phyloP scores from a whole-genome alignment of 331 rosid species.

The Cydonia oblonga region DNA sequence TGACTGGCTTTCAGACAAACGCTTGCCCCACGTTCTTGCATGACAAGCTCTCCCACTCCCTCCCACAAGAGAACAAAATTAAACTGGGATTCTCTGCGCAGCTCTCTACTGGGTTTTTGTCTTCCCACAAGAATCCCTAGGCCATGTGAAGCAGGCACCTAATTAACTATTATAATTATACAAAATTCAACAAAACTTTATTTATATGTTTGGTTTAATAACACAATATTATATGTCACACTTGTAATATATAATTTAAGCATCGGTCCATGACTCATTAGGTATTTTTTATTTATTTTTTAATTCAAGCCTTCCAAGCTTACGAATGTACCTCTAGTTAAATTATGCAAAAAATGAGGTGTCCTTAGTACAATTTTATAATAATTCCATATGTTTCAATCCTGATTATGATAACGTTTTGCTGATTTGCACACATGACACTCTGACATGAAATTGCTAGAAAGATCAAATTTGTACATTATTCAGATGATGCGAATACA shows the following conservation, averaged over 20 bases:
- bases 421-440: constrained; percentile 29
- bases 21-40: constrained; percentile 60
- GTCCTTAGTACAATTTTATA: not conserved
- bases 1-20: constrained; percentile 31
- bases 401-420: constrained; percentile 18
- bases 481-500: too few species aligned
- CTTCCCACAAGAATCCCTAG: constrained; percentile 30
- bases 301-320: constrained; percentile 18
- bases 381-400: not conserved
- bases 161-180: not conserved
- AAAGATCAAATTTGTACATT: too few species aligned
- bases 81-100: constrained; percentile 67
- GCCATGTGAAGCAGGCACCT: constrained; percentile 45
- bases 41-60: constrained; percentile 22
- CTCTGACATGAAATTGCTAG: not conserved
- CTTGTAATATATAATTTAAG: not conserved
- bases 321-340: constrained; percentile 8
- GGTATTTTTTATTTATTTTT: not conserved
- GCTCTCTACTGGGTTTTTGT: constrained; percentile 31
- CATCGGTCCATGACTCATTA: constrained; percentile 12
- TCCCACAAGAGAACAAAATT: constrained; percentile 44
- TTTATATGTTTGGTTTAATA: too few species aligned
- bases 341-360: constrained; percentile 18
- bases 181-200: not conserved
- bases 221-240: not conserved